Evolutionary conservation across 768 basidiomycete genomes (phyloP).

Genomic region (Suillus sp.): DNA sequence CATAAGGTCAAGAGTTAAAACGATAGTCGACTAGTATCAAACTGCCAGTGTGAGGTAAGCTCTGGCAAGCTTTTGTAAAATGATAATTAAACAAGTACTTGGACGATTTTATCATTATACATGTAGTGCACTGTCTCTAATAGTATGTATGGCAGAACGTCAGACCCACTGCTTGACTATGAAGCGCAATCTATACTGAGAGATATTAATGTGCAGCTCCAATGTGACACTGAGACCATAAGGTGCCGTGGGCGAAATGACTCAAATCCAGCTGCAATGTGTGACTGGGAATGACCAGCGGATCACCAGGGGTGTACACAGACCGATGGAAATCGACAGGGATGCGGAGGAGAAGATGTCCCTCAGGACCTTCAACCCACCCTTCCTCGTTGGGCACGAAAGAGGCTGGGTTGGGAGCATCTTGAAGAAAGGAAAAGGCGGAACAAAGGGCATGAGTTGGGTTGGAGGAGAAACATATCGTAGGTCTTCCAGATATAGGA

Average conservation of each 20-base stretch:
- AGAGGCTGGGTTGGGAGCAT: background rate
- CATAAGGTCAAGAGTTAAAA: background rate
- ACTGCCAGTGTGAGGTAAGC: background rate
- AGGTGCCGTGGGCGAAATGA: background rate
- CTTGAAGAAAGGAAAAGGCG: background rate
- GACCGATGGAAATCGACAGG: background rate
- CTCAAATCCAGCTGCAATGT: constrained; percentile 9
- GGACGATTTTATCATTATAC: background rate
- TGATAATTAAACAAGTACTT: background rate
- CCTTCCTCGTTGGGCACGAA: background rate
- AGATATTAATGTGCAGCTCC: background rate
- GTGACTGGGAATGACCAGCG: constrained; percentile 9
- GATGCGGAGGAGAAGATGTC: constrained; percentile 9
- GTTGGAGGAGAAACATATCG: constrained; percentile 5
- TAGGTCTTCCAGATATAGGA: background rate
- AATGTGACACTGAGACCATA: background rate
- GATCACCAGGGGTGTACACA: background rate
- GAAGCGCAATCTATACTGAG: background rate
- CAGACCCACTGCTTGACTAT: background rate
- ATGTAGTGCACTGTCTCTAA: background rate
- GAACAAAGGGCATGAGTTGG: constrained; percentile 5
- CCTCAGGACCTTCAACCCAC: constrained; percentile 5
- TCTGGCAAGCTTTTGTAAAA: background rate
- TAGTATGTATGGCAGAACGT: background rate
- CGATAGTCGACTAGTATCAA: background rate